phyloP scores from a whole-genome alignment of 1,139 yeast species.

The Kodamaea sp. region DNA sequence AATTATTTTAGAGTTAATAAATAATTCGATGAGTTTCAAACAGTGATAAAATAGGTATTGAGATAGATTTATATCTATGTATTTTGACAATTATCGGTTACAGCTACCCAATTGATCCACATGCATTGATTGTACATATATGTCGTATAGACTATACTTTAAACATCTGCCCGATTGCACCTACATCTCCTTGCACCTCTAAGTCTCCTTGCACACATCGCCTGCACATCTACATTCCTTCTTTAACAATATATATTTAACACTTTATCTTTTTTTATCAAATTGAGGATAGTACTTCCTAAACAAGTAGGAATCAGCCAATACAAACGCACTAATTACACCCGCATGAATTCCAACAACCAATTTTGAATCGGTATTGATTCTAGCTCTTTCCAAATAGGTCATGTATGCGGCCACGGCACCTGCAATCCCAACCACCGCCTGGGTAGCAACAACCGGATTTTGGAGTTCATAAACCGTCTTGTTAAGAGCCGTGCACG shows the following conservation, averaged over 20 bases:
- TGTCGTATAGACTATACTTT: too few relatives aligned
- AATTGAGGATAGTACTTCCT: constrained; percentile 50
- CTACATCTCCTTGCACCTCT: too few relatives aligned
- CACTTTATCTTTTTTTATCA: constrained; percentile 24
- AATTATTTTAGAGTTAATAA: too few relatives aligned
- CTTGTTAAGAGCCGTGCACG: constrained; percentile 3
- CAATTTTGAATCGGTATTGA: constrained; percentile 42
- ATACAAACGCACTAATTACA: constrained; percentile 51
- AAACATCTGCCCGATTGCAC: too few relatives aligned
- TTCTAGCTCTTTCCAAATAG: constrained; percentile 52
- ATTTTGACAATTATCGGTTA: too few relatives aligned
- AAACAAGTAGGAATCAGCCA: constrained; percentile 53
- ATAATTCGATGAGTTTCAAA: too few relatives aligned
- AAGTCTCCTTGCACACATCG: too few relatives aligned
- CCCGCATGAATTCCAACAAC: constrained; percentile 53
- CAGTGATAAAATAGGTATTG: too few relatives aligned
- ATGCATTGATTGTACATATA: too few relatives aligned
- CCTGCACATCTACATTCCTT: too few relatives aligned
- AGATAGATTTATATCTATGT: too few relatives aligned
- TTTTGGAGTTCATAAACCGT: constrained; percentile 45
- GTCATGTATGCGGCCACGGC: constrained; percentile 48
- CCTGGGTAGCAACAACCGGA: constrained; percentile 59
- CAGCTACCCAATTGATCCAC: too few relatives aligned
- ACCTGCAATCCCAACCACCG: constrained; percentile 49
- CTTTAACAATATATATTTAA: not conserved